phyloP scores from a whole-genome alignment of 2,329 filamentous ascomycete genomes.

The Fusarium decemcellulare region DNA sequence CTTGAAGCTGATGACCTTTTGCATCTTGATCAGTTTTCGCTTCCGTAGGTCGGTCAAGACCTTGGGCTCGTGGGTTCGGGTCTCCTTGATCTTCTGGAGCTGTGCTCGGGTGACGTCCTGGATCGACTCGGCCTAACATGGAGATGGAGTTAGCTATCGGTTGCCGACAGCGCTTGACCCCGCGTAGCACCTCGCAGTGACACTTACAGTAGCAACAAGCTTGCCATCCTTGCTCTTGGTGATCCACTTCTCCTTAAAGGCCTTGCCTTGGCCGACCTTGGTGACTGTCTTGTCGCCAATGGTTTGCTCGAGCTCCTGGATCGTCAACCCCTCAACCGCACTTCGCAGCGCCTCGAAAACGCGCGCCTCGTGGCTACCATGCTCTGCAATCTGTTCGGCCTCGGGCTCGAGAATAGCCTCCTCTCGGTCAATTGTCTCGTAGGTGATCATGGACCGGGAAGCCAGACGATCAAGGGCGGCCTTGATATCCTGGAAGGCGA shows the following conservation, averaged over 20 bases:
- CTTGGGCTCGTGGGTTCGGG: constrained; percentile 81
- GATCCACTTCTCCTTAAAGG: constrained; percentile 87
- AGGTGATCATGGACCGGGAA: constrained; percentile 88
- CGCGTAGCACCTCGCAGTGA: neutral
- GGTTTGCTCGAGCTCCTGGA: constrained; percentile 78
- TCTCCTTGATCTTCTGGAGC: constrained; percentile 80
- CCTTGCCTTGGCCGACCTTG: constrained; percentile 93
- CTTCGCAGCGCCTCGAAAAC: constrained; percentile 82
- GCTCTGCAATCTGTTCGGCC: constrained; percentile 78
- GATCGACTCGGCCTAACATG: constrained; percentile 75
- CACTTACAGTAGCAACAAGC: constrained; percentile 66
- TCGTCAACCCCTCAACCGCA: constrained; percentile 84
- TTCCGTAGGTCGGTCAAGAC: constrained; percentile 87
- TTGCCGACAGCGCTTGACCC: neutral
- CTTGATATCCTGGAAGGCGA: constrained; percentile 80
- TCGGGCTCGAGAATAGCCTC: constrained; percentile 82
- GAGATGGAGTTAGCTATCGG: constrained; percentile 14
- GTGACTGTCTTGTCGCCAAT: constrained; percentile 81
- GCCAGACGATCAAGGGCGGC: constrained; percentile 88
- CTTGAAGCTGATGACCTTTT: constrained; percentile 89
- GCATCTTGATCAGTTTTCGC: constrained; percentile 87
- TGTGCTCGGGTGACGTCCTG: constrained; percentile 84
- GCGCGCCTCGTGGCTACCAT: constrained; percentile 86
- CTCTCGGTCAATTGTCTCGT: constrained; percentile 86
- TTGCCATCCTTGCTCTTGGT: constrained; percentile 71